Evolutionary conservation across 345 rosid species (phyloP), one percentile per base, ranked within the genome.

Genomic region (Hypericum perforatum): DNA sequence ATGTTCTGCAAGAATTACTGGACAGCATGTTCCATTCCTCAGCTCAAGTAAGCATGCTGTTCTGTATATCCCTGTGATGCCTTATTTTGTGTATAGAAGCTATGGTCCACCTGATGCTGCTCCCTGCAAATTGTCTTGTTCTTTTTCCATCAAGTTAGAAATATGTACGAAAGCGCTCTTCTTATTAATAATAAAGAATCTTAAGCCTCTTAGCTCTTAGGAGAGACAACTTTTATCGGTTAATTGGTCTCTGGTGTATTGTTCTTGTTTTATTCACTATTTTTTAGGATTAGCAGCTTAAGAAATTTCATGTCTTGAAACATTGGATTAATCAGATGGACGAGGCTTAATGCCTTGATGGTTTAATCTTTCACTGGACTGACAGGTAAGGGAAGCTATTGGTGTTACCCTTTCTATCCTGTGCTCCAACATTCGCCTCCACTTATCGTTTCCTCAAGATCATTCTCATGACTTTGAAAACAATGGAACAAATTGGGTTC

Each of bases 361-460:
- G 15, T 38, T 43, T 43, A 52, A 22, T 56, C 52, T 54, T 66
- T 16, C 43, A 58, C 57, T 45, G 7, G 63, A 53, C 37, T 38
- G 63, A 60, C 84, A 88, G 98, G 90, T 92, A 56, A 78, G 96
- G 70, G 98, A 92, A 79, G 95, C 90, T 58, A 71, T 92, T 41
- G 98, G 96, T 48, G 83, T 88, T 50, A 80, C 75, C 56, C 83
- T 92, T 39, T 85, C 98, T 14, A 82, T 88, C 58, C 51, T 85
- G 76, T 80, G 86, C 80, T 85, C 98, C 44, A 92, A 88, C 65
- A 74, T 88, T 65, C 86, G 87, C 62, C 94, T 92, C 57, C 66
- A 79, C 56, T 63, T 51, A 61, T 75, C 81, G 61, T 76, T 57
- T 74, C 54, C 66, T 56, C 67, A 56, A 45, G 63, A 65, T 62